Evolutionary conservation across 306 rosid species (phyloP).

Genomic region (Dicorynia guianensis): DNA sequence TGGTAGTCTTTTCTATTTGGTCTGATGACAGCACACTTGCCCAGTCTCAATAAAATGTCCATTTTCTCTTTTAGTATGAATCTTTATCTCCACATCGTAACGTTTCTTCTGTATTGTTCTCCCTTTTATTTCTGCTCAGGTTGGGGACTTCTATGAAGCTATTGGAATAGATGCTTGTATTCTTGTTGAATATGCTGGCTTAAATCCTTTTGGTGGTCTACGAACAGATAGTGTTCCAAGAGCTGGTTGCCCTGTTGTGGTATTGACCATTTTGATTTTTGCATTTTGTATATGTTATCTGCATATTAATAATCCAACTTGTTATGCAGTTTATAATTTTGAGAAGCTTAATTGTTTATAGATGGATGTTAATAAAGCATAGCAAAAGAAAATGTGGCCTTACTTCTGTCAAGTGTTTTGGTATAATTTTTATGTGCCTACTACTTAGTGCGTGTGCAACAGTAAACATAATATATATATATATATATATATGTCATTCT

Average conservation of each 20-base stretch:
- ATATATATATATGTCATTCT: background rate
- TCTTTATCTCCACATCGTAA: conserved; percentile 9
- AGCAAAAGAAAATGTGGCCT: conserved; percentile 23
- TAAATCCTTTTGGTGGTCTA: conserved; percentile 91
- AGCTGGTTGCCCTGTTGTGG: conserved; percentile 99
- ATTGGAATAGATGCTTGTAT: conserved; percentile 90
- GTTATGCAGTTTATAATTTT: conserved; percentile 28
- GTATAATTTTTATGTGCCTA: background rate
- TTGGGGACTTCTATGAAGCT: conserved; percentile 96
- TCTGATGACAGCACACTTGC: conserved; percentile 22
- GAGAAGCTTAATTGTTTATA: conserved; percentile 13
- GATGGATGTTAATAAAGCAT: conserved; percentile 4
- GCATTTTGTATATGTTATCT: conserved; percentile 29
- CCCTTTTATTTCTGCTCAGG: conserved; percentile 54
- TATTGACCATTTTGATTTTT: conserved; percentile 44
- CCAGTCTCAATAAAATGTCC: conserved; percentile 14
- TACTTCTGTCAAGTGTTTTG: conserved; percentile 13
- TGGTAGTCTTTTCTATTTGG: conserved; percentile 30
- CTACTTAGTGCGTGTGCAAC: conserved; percentile 16
- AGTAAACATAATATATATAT: conserved; percentile 16
- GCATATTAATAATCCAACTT: background rate
- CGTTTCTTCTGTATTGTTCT: background rate
- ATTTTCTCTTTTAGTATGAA: background rate
- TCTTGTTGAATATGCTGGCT: conserved; percentile 92
- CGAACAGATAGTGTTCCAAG: conserved; percentile 83